Percentiles rank a stretch among this genome's conserved stretches.
These are phyloP conservation scores for Rossbeevera mucosa DNA, from an alignment of 768 basidiomycete species.

Conservation along the genomic window DNA sequence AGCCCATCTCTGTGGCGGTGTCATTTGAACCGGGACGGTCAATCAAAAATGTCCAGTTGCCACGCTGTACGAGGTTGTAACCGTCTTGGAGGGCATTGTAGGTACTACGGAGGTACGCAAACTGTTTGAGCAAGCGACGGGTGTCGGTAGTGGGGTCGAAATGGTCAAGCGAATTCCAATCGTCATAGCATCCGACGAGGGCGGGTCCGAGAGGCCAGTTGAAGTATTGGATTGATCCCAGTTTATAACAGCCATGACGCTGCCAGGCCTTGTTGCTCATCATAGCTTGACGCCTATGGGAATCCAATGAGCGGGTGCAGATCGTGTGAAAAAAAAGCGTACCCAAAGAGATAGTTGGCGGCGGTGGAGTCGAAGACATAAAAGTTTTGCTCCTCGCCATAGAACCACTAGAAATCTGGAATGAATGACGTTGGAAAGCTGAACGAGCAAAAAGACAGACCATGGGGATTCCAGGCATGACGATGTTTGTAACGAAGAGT, in stretches of 20 bases:
- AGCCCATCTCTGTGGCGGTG: conserved; percentile 79
- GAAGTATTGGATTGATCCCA: conserved; percentile 91
- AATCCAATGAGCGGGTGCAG: not conserved
- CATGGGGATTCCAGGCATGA: conserved; percentile 86
- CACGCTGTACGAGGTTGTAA: conserved; percentile 74
- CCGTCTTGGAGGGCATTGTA: conserved; percentile 84
- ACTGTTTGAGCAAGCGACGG: conserved; percentile 69
- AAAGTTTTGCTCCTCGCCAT: conserved; percentile 91
- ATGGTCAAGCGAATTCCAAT: conserved; percentile 92
- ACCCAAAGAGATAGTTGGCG: conserved; percentile 89
- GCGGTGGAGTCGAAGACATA: conserved; percentile 88
- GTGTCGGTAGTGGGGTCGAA: conserved; percentile 86
- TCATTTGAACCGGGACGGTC: conserved; percentile 80
- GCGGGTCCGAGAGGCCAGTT: conserved; percentile 84
- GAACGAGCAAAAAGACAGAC: conserved; percentile 34
- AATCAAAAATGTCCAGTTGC: conserved; percentile 80
- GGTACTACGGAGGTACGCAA: conserved; percentile 60
- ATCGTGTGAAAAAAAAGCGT: conserved; percentile 18
- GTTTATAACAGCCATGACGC: conserved; percentile 85
- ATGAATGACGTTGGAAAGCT: not conserved
- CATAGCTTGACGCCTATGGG: conserved; percentile 85
- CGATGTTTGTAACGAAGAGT: conserved; percentile 70
- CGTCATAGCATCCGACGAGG: conserved; percentile 78
- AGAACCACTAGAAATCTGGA: conserved; percentile 51
- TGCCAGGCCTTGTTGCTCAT: conserved; percentile 81